Conservation (phyloP, 208 protist species). For the Leishmania gerbilli region DNA sequence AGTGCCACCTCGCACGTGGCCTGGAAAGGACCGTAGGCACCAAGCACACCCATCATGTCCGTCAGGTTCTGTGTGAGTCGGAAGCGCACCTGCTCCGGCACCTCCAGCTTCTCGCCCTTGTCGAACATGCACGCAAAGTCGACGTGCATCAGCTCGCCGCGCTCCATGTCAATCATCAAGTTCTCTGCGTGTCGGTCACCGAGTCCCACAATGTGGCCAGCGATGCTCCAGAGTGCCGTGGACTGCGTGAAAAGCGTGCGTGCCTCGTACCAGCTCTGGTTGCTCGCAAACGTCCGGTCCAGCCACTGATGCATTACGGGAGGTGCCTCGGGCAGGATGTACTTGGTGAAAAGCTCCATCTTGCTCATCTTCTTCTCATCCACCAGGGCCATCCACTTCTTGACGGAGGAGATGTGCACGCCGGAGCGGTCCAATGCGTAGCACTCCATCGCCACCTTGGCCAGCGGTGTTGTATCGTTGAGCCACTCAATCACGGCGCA, state of each 20-base stretch:
- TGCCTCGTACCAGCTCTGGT: slow-evolving; percentile 91
- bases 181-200: slow-evolving; percentile 97
- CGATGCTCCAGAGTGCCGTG: slow-evolving; percentile 95
- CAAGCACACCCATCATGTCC: slow-evolving; percentile 94
- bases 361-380: slow-evolving; percentile 64
- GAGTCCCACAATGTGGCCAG: slow-evolving; percentile 95
- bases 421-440: slow-evolving; percentile 77
- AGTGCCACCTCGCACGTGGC: slow-evolving; percentile 86
- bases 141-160: slow-evolving; percentile 93
- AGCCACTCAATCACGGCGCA: slow-evolving; percentile 97
- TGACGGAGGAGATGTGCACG: slow-evolving; percentile 61
- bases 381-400: slow-evolving; percentile 68
- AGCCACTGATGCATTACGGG: slow-evolving; percentile 96
- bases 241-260: slow-evolving; percentile 89
- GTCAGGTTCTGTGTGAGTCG: slow-evolving; percentile 97
- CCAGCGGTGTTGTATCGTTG: slow-evolving; percentile 81
- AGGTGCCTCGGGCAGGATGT: slow-evolving; percentile 77
- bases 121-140: slow-evolving; percentile 98
- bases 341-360: slow-evolving; percentile 69
- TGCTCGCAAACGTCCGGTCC: slow-evolving; percentile 77
- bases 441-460: slow-evolving; percentile 73
- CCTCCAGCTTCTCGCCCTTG: slow-evolving; percentile 92
- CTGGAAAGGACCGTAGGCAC: slow-evolving; percentile 93
- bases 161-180: slow-evolving; percentile 90
- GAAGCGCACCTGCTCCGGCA: slow-evolving; percentile 97